Evolutionary conservation across 1,139 yeast species (phyloP), one percentile per base, ranked within the genome.

Genomic region (Meyerozyma sp.): DNA sequence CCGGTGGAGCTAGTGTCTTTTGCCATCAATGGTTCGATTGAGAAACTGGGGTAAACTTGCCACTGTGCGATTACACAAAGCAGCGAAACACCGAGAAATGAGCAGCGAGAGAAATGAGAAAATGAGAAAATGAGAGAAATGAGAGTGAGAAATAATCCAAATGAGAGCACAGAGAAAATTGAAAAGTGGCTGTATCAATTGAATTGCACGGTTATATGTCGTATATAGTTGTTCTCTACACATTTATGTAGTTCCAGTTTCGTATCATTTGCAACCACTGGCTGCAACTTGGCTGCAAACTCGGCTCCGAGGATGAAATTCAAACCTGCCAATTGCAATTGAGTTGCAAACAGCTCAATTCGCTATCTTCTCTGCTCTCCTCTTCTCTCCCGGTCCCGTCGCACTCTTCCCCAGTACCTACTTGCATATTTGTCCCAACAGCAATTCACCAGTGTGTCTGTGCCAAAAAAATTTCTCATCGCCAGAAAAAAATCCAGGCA

Each of bases 381-480:
- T 27, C 11, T 27, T 11, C 29, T 27, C 29, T 27, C 5, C 13
- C 7, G n/a, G 8, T 21, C 23, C 8, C 23, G 3, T 8, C 23
- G 23, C 23, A n/a, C 29, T 3, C 29, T 11, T 27, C 13, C 29
- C 29, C 29, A 4, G 13, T 27, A 27, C 29, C 11, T n/a, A 10
- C 29, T 27, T 27, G 13, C 29, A 11, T n/a, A 10, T n/a, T 8
- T 27, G 13, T 27, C 13, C 13, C 29, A 27, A 14, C 34, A 30
- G 34, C 34, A 30, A 30, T 16, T 16, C 34, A 30, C 34, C 34
- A 30, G 37, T 34, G 37, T 34, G 37, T 34, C 26, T 34, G 37
- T 34, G 37, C 37, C 11, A 34, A 34, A 34, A 34, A 34, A 34
- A 20, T 21, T 34, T 34, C 37, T 34, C 37, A 34, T 34, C 37